phyloP scores from a whole-genome alignment of 169 alveolate genomes.

The Eimeria tenella region DNA sequence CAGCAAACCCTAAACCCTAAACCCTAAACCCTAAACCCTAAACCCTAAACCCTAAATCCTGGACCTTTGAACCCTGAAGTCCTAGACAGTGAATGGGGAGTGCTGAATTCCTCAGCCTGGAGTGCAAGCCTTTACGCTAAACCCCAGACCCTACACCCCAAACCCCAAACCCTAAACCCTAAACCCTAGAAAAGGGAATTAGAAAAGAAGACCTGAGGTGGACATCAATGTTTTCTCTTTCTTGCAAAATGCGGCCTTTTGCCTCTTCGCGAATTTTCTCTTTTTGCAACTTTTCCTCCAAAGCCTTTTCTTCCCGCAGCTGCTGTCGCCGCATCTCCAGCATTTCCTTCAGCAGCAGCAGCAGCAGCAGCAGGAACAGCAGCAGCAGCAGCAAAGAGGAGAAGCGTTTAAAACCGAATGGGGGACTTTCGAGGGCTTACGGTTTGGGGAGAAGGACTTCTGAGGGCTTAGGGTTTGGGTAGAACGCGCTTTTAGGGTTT shows the following conservation, averaged over 20 bases:
- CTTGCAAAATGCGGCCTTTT: slow-evolving; percentile 84
- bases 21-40: background rate
- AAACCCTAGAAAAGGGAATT: background rate
- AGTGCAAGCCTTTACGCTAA: background rate
- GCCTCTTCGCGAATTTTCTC: slow-evolving; percentile 81
- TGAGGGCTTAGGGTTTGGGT: too few species aligned
- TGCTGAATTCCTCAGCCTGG: background rate
- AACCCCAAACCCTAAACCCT: background rate
- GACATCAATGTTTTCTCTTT: slow-evolving; percentile 92
- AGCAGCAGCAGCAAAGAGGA: too few species aligned
- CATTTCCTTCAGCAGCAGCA: slow-evolving; percentile 68
- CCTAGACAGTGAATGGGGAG: background rate
- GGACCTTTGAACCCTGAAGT: too few species aligned
- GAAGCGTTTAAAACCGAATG: too few species aligned
- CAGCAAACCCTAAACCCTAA: too few species aligned
- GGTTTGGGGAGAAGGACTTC: too few species aligned
- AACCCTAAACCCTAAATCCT: background rate
- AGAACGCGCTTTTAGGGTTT: too few species aligned
- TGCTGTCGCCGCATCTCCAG: slow-evolving; percentile 83
- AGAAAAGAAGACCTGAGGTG: slow-evolving; percentile 85
- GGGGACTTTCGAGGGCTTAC: too few species aligned
- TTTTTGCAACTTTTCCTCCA: slow-evolving; percentile 89
- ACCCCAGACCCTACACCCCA: background rate
- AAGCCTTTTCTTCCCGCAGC: slow-evolving; percentile 80
- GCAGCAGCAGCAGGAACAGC: background rate